Percentiles rank a stretch among this genome's conserved stretches.
Conservation (phyloP, 371 early-diverging fungal species). For the Rhizoclosmatium hyalinum region DNA sequence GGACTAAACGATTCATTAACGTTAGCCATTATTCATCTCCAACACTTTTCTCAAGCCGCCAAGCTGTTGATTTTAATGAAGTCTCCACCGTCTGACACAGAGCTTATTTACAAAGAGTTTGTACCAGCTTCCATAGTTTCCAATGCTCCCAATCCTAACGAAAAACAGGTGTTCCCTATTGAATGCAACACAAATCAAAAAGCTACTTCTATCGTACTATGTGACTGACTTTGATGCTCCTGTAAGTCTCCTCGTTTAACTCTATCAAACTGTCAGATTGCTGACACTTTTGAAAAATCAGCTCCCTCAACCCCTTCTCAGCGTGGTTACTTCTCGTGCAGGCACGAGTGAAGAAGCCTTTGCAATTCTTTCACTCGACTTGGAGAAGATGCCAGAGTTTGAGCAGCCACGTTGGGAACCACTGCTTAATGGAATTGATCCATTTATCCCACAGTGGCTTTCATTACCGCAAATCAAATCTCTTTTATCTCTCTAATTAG, state of each 20-base stretch:
- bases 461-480: conserved; percentile 26
- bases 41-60: conserved; percentile 62
- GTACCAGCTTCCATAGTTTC: conserved; percentile 20
- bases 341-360: conserved; percentile 80
- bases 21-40: conserved; percentile 24
- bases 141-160: neutral
- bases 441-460: conserved; percentile 51
- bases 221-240: conserved; percentile 66
- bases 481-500: neutral
- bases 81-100: conserved; percentile 80
- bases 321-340: conserved; percentile 83
- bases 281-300: conserved; percentile 39
- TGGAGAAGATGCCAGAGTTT: conserved; percentile 52
- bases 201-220: conserved; percentile 80
- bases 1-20: neutral
- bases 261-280: neutral
- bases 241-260: conserved; percentile 28
- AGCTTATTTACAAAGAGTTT: conserved; percentile 79
- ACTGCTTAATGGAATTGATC: conserved; percentile 44
- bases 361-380: conserved; percentile 83
- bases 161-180: conserved; percentile 77
- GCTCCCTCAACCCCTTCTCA: conserved; percentile 85
- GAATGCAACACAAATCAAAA: conserved; percentile 93
- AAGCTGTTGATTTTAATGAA: conserved; percentile 93
- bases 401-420: conserved; percentile 43